Evolutionary conservation across 2,329 filamentous ascomycete genomes (phyloP).

Genomic region (Chaetomium olivaceum): DNA sequence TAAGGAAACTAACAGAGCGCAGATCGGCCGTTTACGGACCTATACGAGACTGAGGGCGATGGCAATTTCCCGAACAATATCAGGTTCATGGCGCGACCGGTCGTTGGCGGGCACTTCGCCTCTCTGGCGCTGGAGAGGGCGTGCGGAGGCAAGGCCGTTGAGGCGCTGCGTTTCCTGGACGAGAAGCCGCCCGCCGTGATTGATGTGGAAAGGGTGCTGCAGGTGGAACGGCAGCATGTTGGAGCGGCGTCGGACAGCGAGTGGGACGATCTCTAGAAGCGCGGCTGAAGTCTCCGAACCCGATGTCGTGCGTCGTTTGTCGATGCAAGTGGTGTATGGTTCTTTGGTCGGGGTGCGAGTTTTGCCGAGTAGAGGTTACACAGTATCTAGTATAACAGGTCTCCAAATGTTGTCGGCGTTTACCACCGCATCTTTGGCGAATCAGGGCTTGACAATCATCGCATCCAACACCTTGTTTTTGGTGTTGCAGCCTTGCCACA

Average conservation of each 20-base stretch:
- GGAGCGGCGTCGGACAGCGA: not conserved
- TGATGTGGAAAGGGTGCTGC: conserved; percentile 39
- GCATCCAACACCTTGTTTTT: not conserved
- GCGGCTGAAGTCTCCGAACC: not conserved
- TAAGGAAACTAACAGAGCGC: conserved; percentile 18
- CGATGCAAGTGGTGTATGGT: not conserved
- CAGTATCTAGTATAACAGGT: not conserved
- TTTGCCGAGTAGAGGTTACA: not conserved
- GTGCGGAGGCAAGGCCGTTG: conserved; percentile 68
- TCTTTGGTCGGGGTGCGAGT: not conserved
- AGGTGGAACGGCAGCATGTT: conserved; percentile 25
- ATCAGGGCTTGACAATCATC: not conserved
- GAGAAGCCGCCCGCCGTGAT: conserved; percentile 37
- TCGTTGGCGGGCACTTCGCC: conserved; percentile 83
- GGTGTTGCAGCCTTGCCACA: conserved; percentile 2
- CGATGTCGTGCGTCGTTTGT: not conserved
- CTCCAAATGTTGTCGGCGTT: not conserved
- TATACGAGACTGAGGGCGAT: conserved; percentile 77
- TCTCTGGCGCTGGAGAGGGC: conserved; percentile 79
- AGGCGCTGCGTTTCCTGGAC: conserved; percentile 56
- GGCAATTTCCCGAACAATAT: conserved; percentile 71
- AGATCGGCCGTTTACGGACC: conserved; percentile 76
- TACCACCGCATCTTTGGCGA: not conserved
- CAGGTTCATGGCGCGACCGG: conserved; percentile 77
- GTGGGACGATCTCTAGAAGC: conserved; percentile 20